phyloP scores from a whole-genome alignment of 306 rosid genomes.

The Corylus heterophylla region DNA sequence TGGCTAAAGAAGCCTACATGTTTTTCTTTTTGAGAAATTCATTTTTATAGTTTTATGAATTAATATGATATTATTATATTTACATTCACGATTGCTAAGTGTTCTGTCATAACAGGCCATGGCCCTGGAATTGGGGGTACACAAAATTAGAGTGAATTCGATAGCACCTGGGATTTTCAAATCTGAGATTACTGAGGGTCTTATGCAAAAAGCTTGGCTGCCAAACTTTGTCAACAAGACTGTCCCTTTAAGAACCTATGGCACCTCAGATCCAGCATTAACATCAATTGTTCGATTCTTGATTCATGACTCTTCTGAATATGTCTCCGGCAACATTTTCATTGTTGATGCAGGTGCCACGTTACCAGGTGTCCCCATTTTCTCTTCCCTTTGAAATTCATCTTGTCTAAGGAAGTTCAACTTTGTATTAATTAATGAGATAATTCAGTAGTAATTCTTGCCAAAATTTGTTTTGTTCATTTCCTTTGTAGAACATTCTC shows the following conservation, averaged over 20 bases:
- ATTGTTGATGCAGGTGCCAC: conserved; percentile 67
- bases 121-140: conserved; percentile 75
- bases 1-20: too few relatives aligned
- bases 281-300: conserved; percentile 70
- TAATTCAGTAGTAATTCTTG: too few relatives aligned
- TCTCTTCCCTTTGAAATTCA: conserved; percentile 58
- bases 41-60: too few relatives aligned
- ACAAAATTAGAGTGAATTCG: conserved; percentile 78
- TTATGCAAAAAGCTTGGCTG: conserved; percentile 71
- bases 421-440: too few relatives aligned
- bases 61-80: too few relatives aligned
- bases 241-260: conserved; percentile 52
- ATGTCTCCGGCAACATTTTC: conserved; percentile 65
- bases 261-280: conserved; percentile 72
- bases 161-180: conserved; percentile 77
- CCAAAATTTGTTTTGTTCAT: too few relatives aligned
- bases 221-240: conserved; percentile 50
- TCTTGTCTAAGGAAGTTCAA: not conserved
- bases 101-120: conserved; percentile 44
- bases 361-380: conserved; percentile 72
- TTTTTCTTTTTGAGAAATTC: too few relatives aligned
- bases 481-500: too few relatives aligned
- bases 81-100: too few relatives aligned
- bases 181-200: conserved; percentile 71
- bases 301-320: conserved; percentile 72